phyloP scores from a whole-genome alignment of 2,329 filamentous ascomycete genomes.

The Colletotrichum cuscutae region DNA sequence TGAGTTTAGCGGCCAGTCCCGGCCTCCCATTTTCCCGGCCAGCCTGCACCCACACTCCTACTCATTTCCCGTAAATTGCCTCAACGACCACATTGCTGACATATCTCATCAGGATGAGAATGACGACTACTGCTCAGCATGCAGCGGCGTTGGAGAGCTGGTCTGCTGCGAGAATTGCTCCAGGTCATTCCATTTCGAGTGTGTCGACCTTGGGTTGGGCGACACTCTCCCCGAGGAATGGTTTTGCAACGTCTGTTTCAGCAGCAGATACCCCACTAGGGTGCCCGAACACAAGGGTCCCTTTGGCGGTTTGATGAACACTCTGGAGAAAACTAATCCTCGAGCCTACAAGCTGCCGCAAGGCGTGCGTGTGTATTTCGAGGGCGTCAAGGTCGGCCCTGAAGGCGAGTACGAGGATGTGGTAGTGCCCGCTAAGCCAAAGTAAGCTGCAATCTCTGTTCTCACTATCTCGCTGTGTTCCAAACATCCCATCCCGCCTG shows the following conservation, averaged over 20 bases:
- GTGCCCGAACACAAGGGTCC: conserved; percentile 59
- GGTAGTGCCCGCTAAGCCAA: conserved; percentile 66
- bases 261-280: conserved; percentile 58
- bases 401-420: conserved; percentile 84
- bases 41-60: conserved; percentile 11
- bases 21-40: conserved; percentile 42
- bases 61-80: conserved; percentile 31
- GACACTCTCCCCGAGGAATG: conserved; percentile 78
- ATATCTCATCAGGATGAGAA: conserved; percentile 70
- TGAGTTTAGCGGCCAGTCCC: conserved; percentile 39
- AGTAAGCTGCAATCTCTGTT: conserved; percentile 61
- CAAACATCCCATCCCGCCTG: conserved; percentile 1
- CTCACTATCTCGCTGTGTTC: background rate
- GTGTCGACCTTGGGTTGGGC: conserved; percentile 83
- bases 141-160: conserved; percentile 83
- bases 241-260: conserved; percentile 82
- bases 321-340: conserved; percentile 75
- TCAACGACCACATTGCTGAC: conserved; percentile 46
- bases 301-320: conserved; percentile 72
- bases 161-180: conserved; percentile 95
- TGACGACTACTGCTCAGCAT: conserved; percentile 90
- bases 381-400: conserved; percentile 79
- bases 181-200: conserved; percentile 89
- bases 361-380: conserved; percentile 79
- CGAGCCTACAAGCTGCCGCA: conserved; percentile 78